Conservation (phyloP, 352 stramenopile genomes). For the Phytophthora colocasiae region DNA sequence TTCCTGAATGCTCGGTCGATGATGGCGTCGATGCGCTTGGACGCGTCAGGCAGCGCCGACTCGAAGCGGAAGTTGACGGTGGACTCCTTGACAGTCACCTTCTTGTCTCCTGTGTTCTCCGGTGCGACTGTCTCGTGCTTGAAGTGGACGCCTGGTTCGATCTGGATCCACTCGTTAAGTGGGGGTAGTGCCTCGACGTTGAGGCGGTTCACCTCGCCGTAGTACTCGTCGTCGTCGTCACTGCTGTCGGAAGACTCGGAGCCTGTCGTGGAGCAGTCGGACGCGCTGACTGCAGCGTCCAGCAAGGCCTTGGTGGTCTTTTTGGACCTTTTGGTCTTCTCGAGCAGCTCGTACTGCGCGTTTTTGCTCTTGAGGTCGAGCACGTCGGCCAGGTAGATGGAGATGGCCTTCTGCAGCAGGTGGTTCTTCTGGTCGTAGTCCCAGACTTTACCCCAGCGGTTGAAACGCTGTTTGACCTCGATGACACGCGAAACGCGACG, state of each 20-base stretch:
- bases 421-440: constrained; percentile 47
- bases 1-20: constrained; percentile 45
- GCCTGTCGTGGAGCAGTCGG: constrained; percentile 33
- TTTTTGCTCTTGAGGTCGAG: constrained; percentile 13
- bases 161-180: constrained; percentile 54
- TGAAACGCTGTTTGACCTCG: constrained; percentile 52
- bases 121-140: constrained; percentile 37
- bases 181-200: constrained; percentile 47
- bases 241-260: constrained; percentile 32
- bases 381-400: too few relatives aligned
- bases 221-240: constrained; percentile 37
- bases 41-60: constrained; percentile 33
- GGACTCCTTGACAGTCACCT: constrained; percentile 32
- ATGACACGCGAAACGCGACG: constrained; percentile 41
- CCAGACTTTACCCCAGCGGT: constrained; percentile 43
- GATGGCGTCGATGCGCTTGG: constrained; percentile 51
- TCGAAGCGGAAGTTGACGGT: constrained; percentile 40
- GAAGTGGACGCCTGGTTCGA: constrained; percentile 40
- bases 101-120: constrained; percentile 6
- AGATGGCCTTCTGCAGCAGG: constrained; percentile 51
- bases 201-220: constrained; percentile 44
- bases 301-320: constrained; percentile 11
- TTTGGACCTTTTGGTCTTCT: constrained; percentile 17
- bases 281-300: constrained; percentile 17
- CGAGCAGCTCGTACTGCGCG: constrained; percentile 29